Conservation (phyloP, 2,329 filamentous ascomycete species). For the Aspergillus sojae region DNA sequence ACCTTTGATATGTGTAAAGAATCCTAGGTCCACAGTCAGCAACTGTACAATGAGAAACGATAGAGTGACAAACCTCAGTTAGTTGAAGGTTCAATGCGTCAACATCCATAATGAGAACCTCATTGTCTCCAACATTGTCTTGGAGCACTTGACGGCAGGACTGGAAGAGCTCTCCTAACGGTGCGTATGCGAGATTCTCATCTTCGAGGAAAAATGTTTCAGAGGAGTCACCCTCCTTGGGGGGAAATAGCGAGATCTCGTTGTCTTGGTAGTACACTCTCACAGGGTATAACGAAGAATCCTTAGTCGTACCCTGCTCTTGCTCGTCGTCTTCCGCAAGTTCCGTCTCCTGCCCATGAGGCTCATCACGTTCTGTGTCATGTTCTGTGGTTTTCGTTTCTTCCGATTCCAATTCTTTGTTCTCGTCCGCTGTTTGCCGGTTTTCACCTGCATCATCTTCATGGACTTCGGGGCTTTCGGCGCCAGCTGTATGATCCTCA, state of each 20-base stretch:
- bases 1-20: slow-evolving; percentile 52
- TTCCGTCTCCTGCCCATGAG: slow-evolving; percentile 11
- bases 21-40: slow-evolving; percentile 47
- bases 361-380: slow-evolving; percentile 12
- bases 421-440: slow-evolving; percentile 14
- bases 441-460: slow-evolving; percentile 19
- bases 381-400: slow-evolving; percentile 9
- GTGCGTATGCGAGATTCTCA: slow-evolving; percentile 55
- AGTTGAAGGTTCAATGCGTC: slow-evolving; percentile 59
- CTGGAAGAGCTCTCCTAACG: slow-evolving; percentile 58
- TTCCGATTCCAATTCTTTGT: slow-evolving; percentile 10
- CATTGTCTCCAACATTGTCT: slow-evolving; percentile 58
- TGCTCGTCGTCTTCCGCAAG: slow-evolving; percentile 14
- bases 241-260: slow-evolving; percentile 63
- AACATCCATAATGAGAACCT: slow-evolving; percentile 60
- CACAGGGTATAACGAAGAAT: slow-evolving; percentile 47
- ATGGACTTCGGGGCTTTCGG: slow-evolving; percentile 17
- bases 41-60: slow-evolving; percentile 11
- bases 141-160: slow-evolving; percentile 58
- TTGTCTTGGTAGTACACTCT: slow-evolving; percentile 58
- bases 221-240: slow-evolving; percentile 54
- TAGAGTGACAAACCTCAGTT: slow-evolving; percentile 55
- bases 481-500: slow-evolving; percentile 6
- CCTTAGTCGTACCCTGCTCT: slow-evolving; percentile 7
- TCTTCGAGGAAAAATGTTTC: slow-evolving; percentile 62